Evolutionary conservation across 352 stramenopile species (phyloP), one percentile per base, ranked within the genome.

Genomic region (Globisporangium irregulare): DNA sequence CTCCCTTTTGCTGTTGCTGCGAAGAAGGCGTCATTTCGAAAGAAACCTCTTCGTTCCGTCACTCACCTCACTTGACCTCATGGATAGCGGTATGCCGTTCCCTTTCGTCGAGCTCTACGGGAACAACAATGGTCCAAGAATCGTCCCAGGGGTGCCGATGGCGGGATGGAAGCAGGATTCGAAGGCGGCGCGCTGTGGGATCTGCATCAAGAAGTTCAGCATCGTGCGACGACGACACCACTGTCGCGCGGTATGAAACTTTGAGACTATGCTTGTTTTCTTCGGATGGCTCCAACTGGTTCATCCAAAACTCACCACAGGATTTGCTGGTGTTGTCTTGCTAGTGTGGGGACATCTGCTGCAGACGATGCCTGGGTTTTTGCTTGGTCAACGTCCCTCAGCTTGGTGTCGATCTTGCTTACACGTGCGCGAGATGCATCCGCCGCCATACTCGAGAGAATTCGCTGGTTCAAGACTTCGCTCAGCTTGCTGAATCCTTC

Each of bases 261-360:
- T 0, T 0, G 18, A 29, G 57, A 12, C 50, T 2, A 68, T 15
- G 4, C 24, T 46, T 46, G 12, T 46, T 46, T 46, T 7, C 12
- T 46, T 50, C 15, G 22, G 3, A 18, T n/a, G 14, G 46, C 1
- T 15, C 12, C 51, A 56, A 20, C 27, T 18, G 18, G 15, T 18
- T 60, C 8, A 15, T 60, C 29, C 27, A 18, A 53, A 53, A 25
- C 73, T 81, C n/a, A 81, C 55, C 15, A 10, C 55, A 18, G 34
- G n/a, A 68, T 50, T 9, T 6, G 14, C 8, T 18, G 38, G 32
- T 55, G 36, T 69, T 15, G 48, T 68, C 22, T 68, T 71, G 59
- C 84, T 67, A 93, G 84, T 91, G 82, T 63, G 84, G 82, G 18
- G 84, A 93, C 46, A 73, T 93, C 64, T 93, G 79, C 64, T 93